Evolutionary conservation across 2,329 filamentous ascomycete genomes (phyloP), one percentile per base, ranked within the genome.

Genomic region (Exserohilum turcica): DNA sequence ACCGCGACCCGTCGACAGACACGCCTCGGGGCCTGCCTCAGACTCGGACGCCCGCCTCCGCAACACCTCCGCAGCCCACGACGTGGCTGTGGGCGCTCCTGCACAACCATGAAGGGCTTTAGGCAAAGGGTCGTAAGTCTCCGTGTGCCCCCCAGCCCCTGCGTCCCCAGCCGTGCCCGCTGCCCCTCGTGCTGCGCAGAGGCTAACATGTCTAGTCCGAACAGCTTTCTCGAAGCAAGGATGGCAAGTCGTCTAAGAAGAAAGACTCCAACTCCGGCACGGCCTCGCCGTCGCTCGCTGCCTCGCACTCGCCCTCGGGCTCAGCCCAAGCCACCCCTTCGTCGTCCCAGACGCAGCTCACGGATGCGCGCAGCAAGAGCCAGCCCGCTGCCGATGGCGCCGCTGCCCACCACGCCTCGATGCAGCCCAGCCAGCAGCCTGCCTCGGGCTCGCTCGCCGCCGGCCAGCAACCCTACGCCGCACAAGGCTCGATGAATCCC

Each of bases 191-290:
- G 65, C 50, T 68, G 68, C 65, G 61, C 64, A 60, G 64, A 71
- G 65, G 74, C 79, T 84, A 79, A 84, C 78, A 65, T 72, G 70
- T 74, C 66, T 78, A 87, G 84, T 84, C 86, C 76, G 82, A 86
- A 77, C 84, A 97, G 91, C 90, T 97, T 81, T 94, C 91, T 77
- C 87, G 92, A 80, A 88, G 89, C 72, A 96, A 96, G 82, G 89
- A 87, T 60, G 77, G 88, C 79, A 96, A 96, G 81, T 90, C 91
- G 55, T 85, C 83, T 59, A 85, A 84, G 74, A 87, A 84, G 73
- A 83, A 86, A 74, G 84, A 86, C 67, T 72, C 72, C 9, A 70
- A 58, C 51, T 82, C 82, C 74, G 91, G 91, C 73, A 91, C 90
- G 60, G 86, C 90, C 40, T 95, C 92, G 54, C 91, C 92, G 47